Base-by-base conservation (phyloP, 129 eudicot species). In the Artemisia annua region DNA sequence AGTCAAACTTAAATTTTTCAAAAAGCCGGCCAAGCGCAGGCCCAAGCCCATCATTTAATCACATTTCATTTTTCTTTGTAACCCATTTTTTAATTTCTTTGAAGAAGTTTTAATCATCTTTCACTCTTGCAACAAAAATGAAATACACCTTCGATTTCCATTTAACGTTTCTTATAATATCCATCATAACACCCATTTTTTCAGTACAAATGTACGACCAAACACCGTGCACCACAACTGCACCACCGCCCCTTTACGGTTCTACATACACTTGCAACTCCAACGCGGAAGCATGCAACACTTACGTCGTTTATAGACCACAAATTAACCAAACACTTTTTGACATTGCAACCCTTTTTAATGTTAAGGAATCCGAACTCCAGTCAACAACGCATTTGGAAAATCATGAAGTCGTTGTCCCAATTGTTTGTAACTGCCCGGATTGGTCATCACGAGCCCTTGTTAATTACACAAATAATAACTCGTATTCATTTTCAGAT, bases 301-400 rank as follows among this genome's bases (percentile, higher is more conserved):
- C 90, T 19, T 85, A 53, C 54, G 48, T 85, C n/a, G 43, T 85
- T 61, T 85, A 75, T 54, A 52, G 90, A 72, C 83, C 84, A 69
- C 87, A 82, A 76, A 0, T 20, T 14, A 48, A 76, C 22, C 70
- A 79, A 62, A 70, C 80, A 12, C 80, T 85, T 14, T 79, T 73
- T 67, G 56, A 73, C 54, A 76, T 85, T 20, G 74, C 84, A 11
- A 35, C 67, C 57, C 77, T 82, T 16, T 85, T 69, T 70, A 85
- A 79, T 64, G 67, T 78, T 26, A 65, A 76, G 1, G 53, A 63
- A 43, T 62, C 86, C 30, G 50, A 76, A 2, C 77, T 85, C 43
- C 18, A 16, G 4, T 52, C 66, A 19, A 13, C 64, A 74, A 81
- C 73, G 28, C 79, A 65, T 46, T 48, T 49, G 0, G 43, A 32